Percentiles rank a stretch among this genome's conserved stretches.
Evolutionary conservation across 441 rosid species (phyloP).

Genomic region (Monsonia emarginata): DNA sequence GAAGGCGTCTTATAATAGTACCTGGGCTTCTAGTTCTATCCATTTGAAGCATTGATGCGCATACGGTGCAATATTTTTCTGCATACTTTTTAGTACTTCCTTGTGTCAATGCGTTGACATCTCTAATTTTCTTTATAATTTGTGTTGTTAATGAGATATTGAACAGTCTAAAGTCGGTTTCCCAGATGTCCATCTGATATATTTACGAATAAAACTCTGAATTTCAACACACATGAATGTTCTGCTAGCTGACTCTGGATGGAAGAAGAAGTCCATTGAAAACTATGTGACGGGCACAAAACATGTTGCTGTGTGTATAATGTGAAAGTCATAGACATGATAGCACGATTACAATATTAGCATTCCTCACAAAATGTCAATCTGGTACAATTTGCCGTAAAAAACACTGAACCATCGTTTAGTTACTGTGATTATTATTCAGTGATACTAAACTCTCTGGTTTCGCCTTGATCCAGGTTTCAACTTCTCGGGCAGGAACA

Average conservation of each 20-base stretch:
- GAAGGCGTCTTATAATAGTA: not conserved
- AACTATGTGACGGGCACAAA: not conserved
- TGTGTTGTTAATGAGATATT: not conserved
- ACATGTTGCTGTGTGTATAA: not conserved
- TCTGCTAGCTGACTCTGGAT: too few species aligned
- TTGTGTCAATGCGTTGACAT: not conserved
- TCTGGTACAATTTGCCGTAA: too few species aligned
- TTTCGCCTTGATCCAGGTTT: not conserved
- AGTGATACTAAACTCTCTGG: not conserved
- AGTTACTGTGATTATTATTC: not conserved
- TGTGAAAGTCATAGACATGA: not conserved
- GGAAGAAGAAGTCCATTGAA: conserved; percentile 19
- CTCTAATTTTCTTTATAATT: too few species aligned
- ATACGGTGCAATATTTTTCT: not conserved
- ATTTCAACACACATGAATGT: too few species aligned
- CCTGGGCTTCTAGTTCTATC: too few species aligned
- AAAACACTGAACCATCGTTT: too few species aligned
- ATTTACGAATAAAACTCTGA: too few species aligned
- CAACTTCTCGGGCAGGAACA: too few species aligned
- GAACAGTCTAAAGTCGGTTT: not conserved
- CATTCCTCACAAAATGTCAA: too few species aligned
- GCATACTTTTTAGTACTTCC: not conserved
- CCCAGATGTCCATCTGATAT: too few species aligned
- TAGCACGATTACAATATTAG: not conserved
- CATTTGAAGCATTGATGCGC: too few species aligned